Conservation (phyloP, 164 flowering plant genomes). For the Cinnamomum micranthum region DNA sequence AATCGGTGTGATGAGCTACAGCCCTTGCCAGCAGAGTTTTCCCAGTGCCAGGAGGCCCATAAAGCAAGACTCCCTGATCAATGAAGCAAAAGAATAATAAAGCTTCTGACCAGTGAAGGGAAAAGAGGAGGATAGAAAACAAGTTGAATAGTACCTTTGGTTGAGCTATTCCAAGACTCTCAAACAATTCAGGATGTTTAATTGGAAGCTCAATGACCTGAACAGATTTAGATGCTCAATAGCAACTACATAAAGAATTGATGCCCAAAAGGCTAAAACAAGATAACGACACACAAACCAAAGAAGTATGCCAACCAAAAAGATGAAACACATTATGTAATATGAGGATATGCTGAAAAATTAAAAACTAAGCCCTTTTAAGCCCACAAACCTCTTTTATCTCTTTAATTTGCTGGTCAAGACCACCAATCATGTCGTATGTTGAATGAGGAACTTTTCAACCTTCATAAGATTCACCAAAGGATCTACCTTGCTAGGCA, state of each 20-base stretch:
- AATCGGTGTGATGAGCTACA: constrained; percentile 94
- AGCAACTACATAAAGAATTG: not conserved
- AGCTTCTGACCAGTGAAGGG: not conserved
- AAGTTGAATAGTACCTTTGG: constrained; percentile 60
- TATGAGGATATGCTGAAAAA: not conserved
- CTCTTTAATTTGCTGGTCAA: constrained; percentile 96
- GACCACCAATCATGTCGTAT: constrained; percentile 99
- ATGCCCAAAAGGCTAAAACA: not conserved
- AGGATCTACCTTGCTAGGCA: constrained; percentile 98
- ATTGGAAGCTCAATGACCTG: constrained; percentile 98
- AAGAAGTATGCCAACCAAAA: no score
- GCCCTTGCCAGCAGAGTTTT: constrained; percentile 94
- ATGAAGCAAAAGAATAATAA: not conserved
- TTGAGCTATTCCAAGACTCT: constrained; percentile 96
- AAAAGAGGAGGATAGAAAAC: not conserved
- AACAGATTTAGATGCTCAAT: constrained; percentile 7
- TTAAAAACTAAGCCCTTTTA: not conserved
- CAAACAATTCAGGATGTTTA: constrained; percentile 94
- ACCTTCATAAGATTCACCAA: constrained; percentile 98
- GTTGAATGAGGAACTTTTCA: constrained; percentile 96
- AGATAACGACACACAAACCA: not conserved
- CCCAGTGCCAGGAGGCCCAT: constrained; percentile 99
- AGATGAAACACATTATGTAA: not conserved
- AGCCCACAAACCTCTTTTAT: constrained; percentile 73
- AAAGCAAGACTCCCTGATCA: constrained; percentile 81